phyloP scores from a whole-genome alignment of 257 asterid genomes.

The Jaltomata sinuosa region DNA sequence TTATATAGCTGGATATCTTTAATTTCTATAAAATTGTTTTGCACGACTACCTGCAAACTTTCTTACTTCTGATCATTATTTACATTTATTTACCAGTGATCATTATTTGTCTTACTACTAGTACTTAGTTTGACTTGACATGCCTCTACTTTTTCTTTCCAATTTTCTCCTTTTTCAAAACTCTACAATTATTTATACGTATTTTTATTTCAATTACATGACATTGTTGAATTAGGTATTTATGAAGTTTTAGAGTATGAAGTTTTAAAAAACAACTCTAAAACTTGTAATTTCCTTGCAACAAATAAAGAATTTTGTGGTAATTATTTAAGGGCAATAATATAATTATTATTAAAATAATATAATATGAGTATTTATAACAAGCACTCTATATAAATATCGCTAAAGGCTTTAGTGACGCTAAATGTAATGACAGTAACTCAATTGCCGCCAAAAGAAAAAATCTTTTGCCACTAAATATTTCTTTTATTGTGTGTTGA shows the following conservation, averaged over 20 bases:
- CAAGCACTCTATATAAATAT: too few relatives aligned
- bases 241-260: too few relatives aligned
- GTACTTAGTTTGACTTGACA: constrained; percentile 13
- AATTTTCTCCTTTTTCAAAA: background rate
- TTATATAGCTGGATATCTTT: background rate
- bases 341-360: too few relatives aligned
- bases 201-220: background rate
- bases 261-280: background rate
- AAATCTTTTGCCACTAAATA: too few relatives aligned
- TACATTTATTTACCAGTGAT: constrained; percentile 1
- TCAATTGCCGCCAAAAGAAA: too few relatives aligned
- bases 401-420: too few relatives aligned
- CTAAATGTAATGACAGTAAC: too few relatives aligned
- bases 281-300: background rate
- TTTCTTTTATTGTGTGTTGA: too few relatives aligned
- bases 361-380: too few relatives aligned
- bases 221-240: background rate
- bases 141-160: background rate
- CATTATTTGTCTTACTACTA: constrained; percentile 16
- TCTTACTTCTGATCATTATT: constrained; percentile 23
- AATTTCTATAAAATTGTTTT: background rate
- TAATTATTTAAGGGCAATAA: too few relatives aligned
- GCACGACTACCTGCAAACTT: constrained; percentile 2
- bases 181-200: background rate
- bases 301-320: too few relatives aligned